phyloP scores from a whole-genome alignment of 78 protist genomes.

The Dictyostelium capitatum region DNA sequence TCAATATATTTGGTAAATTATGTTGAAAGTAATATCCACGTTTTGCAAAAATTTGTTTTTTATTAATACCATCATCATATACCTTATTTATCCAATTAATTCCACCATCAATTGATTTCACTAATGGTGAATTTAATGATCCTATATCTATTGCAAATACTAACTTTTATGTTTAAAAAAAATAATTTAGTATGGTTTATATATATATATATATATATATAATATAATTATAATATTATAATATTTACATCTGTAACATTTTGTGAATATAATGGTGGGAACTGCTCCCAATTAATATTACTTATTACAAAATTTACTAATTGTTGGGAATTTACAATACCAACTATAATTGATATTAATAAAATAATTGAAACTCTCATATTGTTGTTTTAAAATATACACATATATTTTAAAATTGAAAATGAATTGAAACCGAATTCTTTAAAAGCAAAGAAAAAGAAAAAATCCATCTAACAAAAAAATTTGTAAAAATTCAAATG shows the following conservation, averaged over 20 bases:
- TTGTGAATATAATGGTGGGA: neutral
- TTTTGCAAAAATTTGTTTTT: neutral
- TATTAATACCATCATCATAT: neutral
- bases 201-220: too few relatives aligned
- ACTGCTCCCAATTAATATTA: neutral
- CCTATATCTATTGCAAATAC: neutral
- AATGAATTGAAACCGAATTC: too few relatives aligned
- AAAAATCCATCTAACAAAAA: too few relatives aligned
- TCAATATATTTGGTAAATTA: neutral
- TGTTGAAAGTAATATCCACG: neutral
- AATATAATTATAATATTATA: too few relatives aligned
- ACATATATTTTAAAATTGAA: too few relatives aligned
- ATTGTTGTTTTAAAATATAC: too few relatives aligned
- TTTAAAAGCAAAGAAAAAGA: too few relatives aligned
- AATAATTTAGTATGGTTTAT: too few relatives aligned
- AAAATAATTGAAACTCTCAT: slow-evolving; percentile 1
- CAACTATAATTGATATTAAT: neutral
- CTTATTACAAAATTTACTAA: too few relatives aligned
- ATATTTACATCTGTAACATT: neutral
- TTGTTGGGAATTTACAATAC: neutral
- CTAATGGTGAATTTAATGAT: neutral
- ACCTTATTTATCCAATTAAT: neutral
- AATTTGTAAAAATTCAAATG: too few relatives aligned
- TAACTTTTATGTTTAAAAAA: neutral
- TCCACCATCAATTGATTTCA: neutral